These are phyloP conservation scores for Ammopiptanthus mongolicus DNA, from an alignment of 306 rosid genomes.

Conservation along the genomic window DNA sequence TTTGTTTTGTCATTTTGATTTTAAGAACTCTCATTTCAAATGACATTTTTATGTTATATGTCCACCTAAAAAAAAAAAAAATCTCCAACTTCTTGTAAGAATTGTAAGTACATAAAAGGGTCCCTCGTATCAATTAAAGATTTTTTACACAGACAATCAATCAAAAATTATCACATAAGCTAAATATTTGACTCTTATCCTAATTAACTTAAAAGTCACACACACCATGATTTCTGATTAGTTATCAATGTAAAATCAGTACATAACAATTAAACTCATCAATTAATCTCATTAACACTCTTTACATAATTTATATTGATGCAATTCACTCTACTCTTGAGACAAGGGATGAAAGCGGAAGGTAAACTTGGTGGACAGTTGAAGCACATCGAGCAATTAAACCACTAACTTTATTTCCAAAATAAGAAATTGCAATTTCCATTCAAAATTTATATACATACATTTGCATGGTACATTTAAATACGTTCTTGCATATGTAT, in stretches of 20 bases:
- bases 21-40: neutral
- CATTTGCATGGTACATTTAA: neutral
- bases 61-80: no score
- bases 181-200: no score
- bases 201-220: no score
- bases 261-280: no score
- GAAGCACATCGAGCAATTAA: neutral
- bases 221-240: no score
- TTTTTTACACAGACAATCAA: no score
- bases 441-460: constrained; percentile 25
- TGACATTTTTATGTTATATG: neutral
- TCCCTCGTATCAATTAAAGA: neutral
- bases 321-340: neutral
- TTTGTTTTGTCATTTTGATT: neutral
- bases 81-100: neutral
- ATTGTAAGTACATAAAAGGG: neutral
- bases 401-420: neutral
- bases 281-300: neutral
- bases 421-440: neutral
- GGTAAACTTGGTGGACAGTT: neutral
- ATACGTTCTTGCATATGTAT: constrained; percentile 3
- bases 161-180: no score
- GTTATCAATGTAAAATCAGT: no score
- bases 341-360: neutral
- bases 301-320: neutral